Evolutionary conservation across 2,329 filamentous ascomycete genomes (phyloP).

Genomic region (Fusarium buxicola): DNA sequence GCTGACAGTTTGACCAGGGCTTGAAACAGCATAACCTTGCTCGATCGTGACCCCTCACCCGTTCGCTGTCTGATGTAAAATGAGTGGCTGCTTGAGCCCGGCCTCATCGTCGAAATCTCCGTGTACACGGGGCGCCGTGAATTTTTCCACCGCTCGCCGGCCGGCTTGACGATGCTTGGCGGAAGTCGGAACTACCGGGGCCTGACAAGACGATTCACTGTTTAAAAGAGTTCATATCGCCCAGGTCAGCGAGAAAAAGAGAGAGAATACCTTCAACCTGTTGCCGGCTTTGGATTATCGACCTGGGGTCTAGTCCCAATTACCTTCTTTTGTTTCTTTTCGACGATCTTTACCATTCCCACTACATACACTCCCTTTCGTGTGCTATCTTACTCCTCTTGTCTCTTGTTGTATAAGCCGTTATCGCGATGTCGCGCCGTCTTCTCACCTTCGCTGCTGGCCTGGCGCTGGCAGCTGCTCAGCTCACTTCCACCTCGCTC

Average conservation of each 20-base stretch:
- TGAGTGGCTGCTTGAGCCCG: conserved; percentile 21
- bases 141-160: conserved; percentile 38
- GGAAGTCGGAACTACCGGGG: conserved; percentile 21
- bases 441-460: conserved; percentile 42
- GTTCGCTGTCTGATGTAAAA: conserved; percentile 39
- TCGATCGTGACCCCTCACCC: conserved; percentile 30
- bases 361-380: conserved; percentile 30
- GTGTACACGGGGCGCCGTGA: conserved; percentile 9
- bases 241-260: neutral
- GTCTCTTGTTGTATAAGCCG: conserved; percentile 11
- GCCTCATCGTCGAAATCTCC: conserved; percentile 12
- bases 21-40: conserved; percentile 40
- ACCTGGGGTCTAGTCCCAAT: conserved; percentile 39
- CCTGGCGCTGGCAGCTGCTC: conserved; percentile 45
- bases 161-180: conserved; percentile 21
- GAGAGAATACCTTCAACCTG: conserved; percentile 33
- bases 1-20: conserved; percentile 19
- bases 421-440: conserved; percentile 36
- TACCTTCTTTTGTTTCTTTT: conserved; percentile 42
- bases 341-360: conserved; percentile 37
- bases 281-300: conserved; percentile 34
- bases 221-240: conserved; percentile 36
- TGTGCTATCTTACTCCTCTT: conserved; percentile 14
- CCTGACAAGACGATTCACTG: neutral
- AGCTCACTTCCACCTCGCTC: conserved; percentile 43